Evolutionary conservation across 2,329 filamentous ascomycete genomes (phyloP).

Genomic region (Colletotrichum simmondsii): DNA sequence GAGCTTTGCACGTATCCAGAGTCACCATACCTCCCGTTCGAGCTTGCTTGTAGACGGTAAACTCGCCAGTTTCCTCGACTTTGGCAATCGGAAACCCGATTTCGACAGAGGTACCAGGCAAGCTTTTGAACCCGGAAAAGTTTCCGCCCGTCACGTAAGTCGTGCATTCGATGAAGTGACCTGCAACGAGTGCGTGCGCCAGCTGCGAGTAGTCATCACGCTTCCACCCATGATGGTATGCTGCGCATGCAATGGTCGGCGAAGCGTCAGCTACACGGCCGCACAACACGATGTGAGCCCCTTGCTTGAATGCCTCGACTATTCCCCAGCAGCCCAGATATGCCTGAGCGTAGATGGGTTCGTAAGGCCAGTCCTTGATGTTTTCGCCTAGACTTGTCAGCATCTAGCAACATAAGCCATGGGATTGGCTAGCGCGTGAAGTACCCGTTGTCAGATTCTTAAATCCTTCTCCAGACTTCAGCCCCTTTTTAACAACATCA

Average conservation of each 20-base stretch:
- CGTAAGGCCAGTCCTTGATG: conserved; percentile 33
- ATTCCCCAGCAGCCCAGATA: conserved; percentile 61
- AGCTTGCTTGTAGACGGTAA: conserved; percentile 44
- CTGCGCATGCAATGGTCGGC: conserved; percentile 62
- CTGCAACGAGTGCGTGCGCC: conserved; percentile 57
- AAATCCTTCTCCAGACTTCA: conserved; percentile 12
- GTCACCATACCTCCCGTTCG: conserved; percentile 48
- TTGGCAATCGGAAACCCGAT: conserved; percentile 62
- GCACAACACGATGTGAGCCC: conserved; percentile 55
- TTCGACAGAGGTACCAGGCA: conserved; percentile 37
- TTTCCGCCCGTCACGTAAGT: conserved; percentile 64
- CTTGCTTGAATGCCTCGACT: conserved; percentile 53
- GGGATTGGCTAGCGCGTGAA: too few relatives aligned
- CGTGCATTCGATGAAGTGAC: conserved; percentile 62
- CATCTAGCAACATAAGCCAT: too few relatives aligned
- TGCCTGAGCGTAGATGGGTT: conserved; percentile 50
- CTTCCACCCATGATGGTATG: conserved; percentile 62
- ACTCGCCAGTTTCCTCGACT: conserved; percentile 54
- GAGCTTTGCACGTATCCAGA: conserved; percentile 45
- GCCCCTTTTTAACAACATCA: conserved; percentile 33
- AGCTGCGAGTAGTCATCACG: conserved; percentile 56
- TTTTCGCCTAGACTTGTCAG: neutral
- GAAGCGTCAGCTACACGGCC: conserved; percentile 56
- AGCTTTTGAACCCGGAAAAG: conserved; percentile 56
- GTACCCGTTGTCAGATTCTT: conserved; percentile 28